phyloP scores from a whole-genome alignment of 202 grass and related monocot species.

The Hordeum pubiflorum region DNA sequence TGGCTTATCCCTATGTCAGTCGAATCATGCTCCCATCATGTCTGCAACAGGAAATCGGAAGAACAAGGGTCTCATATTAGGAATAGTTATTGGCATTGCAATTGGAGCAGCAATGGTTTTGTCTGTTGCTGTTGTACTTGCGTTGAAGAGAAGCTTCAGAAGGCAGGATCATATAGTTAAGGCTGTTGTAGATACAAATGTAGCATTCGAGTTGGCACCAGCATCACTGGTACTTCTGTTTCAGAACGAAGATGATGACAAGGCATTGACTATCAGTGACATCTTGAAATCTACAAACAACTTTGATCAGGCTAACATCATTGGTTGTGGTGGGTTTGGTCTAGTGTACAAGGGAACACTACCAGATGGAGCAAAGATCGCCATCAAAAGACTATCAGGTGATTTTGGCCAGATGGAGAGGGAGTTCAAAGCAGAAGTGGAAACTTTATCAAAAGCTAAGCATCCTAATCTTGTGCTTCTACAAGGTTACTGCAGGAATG shows the following conservation, averaged over 20 bases:
- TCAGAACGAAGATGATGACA: slow-evolving; percentile 60
- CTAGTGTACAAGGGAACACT: slow-evolving; percentile 84
- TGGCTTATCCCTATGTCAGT: slow-evolving; percentile 21
- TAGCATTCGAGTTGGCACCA: slow-evolving; percentile 46
- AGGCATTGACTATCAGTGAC: slow-evolving; percentile 67
- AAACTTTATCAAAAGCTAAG: slow-evolving; percentile 82
- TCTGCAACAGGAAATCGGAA: slow-evolving; percentile 26
- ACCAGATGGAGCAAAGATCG: slow-evolving; percentile 57
- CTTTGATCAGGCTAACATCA: slow-evolving; percentile 94
- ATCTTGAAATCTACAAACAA: slow-evolving; percentile 88
- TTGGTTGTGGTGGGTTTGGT: slow-evolving; percentile 92
- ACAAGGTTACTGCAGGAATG: slow-evolving; percentile 92
- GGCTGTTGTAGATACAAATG: slow-evolving; percentile 44
- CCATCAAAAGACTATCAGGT: slow-evolving; percentile 89
- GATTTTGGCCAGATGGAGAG: slow-evolving; percentile 91
- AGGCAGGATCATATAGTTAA: slow-evolving; percentile 48
- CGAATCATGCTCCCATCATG: slow-evolving; percentile 21
- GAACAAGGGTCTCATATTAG: slow-evolving; percentile 58
- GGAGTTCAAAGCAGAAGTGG: slow-evolving; percentile 95
- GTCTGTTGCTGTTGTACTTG: slow-evolving; percentile 44
- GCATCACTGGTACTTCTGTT: slow-evolving; percentile 79
- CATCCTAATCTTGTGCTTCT: slow-evolving; percentile 94
- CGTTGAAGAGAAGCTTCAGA: slow-evolving; percentile 40
- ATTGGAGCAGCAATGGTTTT: slow-evolving; percentile 55
- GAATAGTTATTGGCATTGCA: slow-evolving; percentile 54